Percentiles rank a stretch among this genome's conserved stretches.
Evolutionary conservation across 2,329 filamentous ascomycete genomes (phyloP).

Genomic region (Drechslerella dactyloides): DNA sequence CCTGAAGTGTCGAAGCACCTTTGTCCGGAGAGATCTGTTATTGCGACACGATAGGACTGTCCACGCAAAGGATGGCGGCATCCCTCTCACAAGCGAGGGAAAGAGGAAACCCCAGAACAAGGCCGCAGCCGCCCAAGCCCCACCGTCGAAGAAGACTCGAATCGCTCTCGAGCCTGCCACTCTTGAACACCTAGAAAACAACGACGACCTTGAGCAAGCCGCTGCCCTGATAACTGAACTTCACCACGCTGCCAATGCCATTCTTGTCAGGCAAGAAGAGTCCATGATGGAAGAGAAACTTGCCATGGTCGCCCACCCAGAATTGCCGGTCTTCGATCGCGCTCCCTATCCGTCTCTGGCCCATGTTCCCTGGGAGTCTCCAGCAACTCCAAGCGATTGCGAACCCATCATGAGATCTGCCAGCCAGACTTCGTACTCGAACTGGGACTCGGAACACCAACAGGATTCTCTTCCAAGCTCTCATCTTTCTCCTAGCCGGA

Average conservation of each 20-base stretch:
- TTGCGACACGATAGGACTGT: conserved; percentile 97
- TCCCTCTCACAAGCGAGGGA: conserved; percentile 90
- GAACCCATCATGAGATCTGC: conserved; percentile 50
- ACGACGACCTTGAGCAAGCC: conserved; percentile 93
- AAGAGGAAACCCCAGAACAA: conserved; percentile 84
- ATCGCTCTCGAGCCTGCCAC: conserved; percentile 83
- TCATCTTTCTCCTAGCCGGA: conserved; percentile 44
- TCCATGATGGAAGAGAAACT: conserved; percentile 57
- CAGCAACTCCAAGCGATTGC: conserved; percentile 49
- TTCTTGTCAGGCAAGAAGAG: conserved; percentile 66
- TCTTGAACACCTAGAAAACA: conserved; percentile 89
- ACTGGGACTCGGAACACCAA: conserved; percentile 50
- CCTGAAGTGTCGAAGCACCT: conserved; percentile 96
- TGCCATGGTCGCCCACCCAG: conserved; percentile 58
- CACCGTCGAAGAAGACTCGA: conserved; percentile 45
- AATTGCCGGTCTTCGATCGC: conserved; percentile 55
- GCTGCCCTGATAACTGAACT: conserved; percentile 99
- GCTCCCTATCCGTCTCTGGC: conserved; percentile 62
- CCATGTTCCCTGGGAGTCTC: conserved; percentile 59
- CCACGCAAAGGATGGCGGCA: conserved; percentile 95
- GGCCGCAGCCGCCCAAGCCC: conserved; percentile 61
- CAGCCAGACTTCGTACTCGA: conserved; percentile 48
- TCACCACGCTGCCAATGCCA: conserved; percentile 89
- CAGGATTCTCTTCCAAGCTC: conserved; percentile 35
- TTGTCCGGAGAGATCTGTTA: conserved; percentile 94